Conservation (phyloP, 225 moss, liverwort and hornwort genomes). For the Rhytidiadelphus loreus region DNA sequence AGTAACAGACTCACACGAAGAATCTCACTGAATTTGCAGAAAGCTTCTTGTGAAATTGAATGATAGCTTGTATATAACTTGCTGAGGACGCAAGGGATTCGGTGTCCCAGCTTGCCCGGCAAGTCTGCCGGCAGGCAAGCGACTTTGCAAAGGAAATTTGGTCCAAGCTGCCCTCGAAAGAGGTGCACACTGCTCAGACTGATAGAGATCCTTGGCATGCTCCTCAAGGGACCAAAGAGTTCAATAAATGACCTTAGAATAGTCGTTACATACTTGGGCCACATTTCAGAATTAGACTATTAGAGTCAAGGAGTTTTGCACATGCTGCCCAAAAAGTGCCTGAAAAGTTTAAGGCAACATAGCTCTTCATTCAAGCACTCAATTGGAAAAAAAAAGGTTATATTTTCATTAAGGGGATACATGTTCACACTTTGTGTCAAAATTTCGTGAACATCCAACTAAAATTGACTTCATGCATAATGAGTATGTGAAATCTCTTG, state of each 20-base stretch:
- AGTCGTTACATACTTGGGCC: too few species aligned
- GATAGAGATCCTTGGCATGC: background rate
- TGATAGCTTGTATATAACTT: background rate
- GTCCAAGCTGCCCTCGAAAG: background rate
- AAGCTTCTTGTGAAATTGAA: background rate
- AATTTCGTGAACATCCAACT: background rate
- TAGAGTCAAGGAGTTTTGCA: background rate
- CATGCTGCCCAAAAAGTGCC: background rate
- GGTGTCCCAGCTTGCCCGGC: background rate
- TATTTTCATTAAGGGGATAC: accelerated
- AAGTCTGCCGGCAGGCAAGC: background rate
- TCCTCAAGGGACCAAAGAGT: background rate
- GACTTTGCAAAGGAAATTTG: background rate
- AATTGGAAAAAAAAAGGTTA: background rate
- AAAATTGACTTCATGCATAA: background rate
- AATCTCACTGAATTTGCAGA: background rate
- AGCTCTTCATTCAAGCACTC: too few species aligned
- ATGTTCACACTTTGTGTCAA: background rate
- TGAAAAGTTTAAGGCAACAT: background rate
- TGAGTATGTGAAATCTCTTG: accelerated
- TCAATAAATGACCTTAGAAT: too few species aligned
- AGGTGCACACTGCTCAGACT: background rate
- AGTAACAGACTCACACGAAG: background rate
- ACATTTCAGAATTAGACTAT: background rate
- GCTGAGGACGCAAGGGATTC: background rate